Base-by-base conservation (phyloP, 1,284 basidiomycete species). In the Cutaneotrichosporon mucoides region DNA sequence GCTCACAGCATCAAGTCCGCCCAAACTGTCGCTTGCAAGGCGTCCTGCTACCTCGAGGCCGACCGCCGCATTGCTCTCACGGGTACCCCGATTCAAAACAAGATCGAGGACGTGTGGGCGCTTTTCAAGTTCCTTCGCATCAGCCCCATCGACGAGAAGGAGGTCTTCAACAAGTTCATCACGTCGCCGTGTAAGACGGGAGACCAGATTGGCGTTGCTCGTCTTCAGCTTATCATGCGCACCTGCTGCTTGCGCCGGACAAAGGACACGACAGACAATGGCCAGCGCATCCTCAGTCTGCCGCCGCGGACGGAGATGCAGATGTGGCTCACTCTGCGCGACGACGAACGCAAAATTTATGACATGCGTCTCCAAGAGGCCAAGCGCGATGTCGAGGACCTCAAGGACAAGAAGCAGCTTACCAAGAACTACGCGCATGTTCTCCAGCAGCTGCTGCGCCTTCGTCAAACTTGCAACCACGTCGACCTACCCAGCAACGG, bases 1-100 rank as follows among this genome's bases (percentile, higher is more conserved):
- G 96, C 96, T 38, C 94, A 98, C 72, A 94, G 87, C 63, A 99
- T 99, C 81, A 99, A 99, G 79, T 95, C 98, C 77, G 88, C 90
- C 2, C 84, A 85, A 35, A 99, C 96, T 0, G 91, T 97, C 56
- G 94, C 89, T 54, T 92, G 92, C 67, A 87, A 90, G 62, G 95
- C 96, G 4, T 93, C 88, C 10, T 99, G 96, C 79, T 93, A 96
- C 72, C 84, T 99, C 48, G 85, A 90, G 73, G 92, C 95, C 2
- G 90, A 97, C 72, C 87, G 96, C 55, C 86, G 96, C 16, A 81
- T 98, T 48, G 96, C 92, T 72, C 82, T 99, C 43, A 97, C 95
- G 9, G 96, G 96, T 62, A 99, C 96, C 6, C 96, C 96, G 0
- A 92, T 99, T 46, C 96, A 99, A 80, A 99, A 99, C 82, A 94